These are phyloP conservation scores for Gonium pectorale DNA, from an alignment of 139 green algal genomes.

Conservation along the genomic window DNA sequence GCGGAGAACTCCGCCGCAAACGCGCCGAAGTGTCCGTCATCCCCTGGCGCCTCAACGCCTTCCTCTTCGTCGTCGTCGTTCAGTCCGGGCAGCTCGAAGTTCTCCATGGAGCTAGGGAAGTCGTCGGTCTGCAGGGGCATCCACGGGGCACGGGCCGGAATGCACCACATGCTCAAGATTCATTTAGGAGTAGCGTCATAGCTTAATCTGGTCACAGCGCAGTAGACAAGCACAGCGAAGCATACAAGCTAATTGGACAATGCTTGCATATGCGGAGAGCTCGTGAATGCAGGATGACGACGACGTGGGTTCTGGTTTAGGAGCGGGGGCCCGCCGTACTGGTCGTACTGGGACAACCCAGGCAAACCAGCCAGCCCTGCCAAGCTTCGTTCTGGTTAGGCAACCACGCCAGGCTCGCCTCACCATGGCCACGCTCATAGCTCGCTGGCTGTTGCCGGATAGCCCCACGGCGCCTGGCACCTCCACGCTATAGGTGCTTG, in stretches of 20 bases:
- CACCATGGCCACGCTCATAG: background rate
- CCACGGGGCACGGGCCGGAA: background rate
- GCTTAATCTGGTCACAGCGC: too few species aligned
- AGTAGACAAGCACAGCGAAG: background rate
- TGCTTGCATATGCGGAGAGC: background rate
- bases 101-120: conserved; percentile 13
- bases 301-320: background rate
- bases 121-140: conserved; percentile 24
- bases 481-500: conserved; percentile 19
- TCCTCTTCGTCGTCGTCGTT: conserved; percentile 19
- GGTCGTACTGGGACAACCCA: background rate
- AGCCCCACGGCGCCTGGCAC: background rate
- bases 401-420: background rate
- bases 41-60: background rate
- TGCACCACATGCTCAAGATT: too few species aligned
- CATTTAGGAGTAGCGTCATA: too few species aligned
- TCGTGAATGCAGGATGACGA: background rate
- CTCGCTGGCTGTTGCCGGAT: background rate
- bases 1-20: conserved; percentile 20
- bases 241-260: background rate
- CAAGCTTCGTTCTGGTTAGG: background rate
- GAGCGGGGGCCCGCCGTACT: background rate
- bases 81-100: conserved; percentile 30
- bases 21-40: background rate
- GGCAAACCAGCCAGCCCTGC: background rate